phyloP scores from a whole-genome alignment of 441 rosid species.

The Melastoma candidum region DNA sequence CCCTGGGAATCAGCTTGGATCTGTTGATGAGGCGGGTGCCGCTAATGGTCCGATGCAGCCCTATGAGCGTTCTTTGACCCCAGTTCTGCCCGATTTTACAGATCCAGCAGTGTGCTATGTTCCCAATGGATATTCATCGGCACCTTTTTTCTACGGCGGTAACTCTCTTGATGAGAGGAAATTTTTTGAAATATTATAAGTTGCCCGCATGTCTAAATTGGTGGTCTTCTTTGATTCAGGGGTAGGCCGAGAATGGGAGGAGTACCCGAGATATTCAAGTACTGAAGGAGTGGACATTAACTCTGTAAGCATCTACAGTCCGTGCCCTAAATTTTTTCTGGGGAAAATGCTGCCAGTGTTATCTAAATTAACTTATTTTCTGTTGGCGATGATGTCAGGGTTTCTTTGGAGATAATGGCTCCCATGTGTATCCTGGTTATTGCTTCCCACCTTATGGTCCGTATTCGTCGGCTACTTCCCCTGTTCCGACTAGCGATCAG shows the following conservation, averaged over 20 bases:
- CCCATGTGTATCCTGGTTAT: conserved; percentile 58
- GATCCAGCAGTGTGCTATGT: conserved; percentile 51
- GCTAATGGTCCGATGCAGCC: conserved; percentile 52
- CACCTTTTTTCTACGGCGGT: conserved; percentile 43
- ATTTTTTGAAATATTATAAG: too few species aligned
- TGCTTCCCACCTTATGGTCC: conserved; percentile 60
- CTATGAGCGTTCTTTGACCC: conserved; percentile 47
- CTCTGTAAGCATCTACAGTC: conserved; percentile 27
- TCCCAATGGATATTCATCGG: conserved; percentile 39
- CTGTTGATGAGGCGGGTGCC: conserved; percentile 27
- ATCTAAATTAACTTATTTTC: conserved; percentile 1
- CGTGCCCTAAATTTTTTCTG: background rate
- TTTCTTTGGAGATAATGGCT: conserved; percentile 49
- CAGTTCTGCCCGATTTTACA: conserved; percentile 36
- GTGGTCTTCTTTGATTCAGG: conserved; percentile 29
- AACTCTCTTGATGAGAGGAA: conserved; percentile 4
- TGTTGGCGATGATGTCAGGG: conserved; percentile 27
- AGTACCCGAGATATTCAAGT: conserved; percentile 39
- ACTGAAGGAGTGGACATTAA: conserved; percentile 56
- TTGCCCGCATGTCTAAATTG: too few species aligned
- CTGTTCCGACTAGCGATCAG: conserved; percentile 70
- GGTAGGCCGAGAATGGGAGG: conserved; percentile 49
- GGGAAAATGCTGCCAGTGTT: background rate
- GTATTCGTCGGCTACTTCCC: conserved; percentile 64
- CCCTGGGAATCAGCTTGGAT: conserved; percentile 47